A percentile compares a stretch with the other conserved stretches of the same genome.
Conservation (phyloP, 495 filamentous ascomycete species). For the Aspergillus baeticus region DNA sequence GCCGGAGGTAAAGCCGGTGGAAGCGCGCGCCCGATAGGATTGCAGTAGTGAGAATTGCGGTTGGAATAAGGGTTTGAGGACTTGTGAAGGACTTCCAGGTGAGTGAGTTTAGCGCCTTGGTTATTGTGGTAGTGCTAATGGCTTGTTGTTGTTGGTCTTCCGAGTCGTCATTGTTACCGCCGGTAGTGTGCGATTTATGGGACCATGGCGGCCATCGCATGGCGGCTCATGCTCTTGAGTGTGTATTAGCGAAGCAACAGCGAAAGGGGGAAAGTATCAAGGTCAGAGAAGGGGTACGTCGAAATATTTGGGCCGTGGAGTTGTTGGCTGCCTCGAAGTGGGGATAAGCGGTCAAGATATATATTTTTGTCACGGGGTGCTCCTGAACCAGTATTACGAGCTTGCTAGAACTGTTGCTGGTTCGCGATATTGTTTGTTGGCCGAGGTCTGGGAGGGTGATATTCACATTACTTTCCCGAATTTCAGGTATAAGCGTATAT, state of each 20-base stretch:
- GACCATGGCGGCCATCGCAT: constrained; percentile 58
- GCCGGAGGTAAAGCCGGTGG: constrained; percentile 65
- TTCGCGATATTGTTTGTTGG: no score
- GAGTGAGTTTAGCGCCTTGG: constrained; percentile 19
- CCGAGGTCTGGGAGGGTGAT: no score
- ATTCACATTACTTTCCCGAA: no score
- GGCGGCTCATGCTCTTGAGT: constrained; percentile 33
- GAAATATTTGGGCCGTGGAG: background rate
- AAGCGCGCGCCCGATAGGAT: constrained; percentile 59
- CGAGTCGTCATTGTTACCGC: constrained; percentile 17
- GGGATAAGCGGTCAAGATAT: constrained; percentile 10
- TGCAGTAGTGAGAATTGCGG: constrained; percentile 65
- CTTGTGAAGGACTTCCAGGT: constrained; percentile 70
- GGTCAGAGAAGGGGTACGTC: background rate
- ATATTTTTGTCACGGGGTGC: constrained; percentile 4
- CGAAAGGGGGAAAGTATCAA: background rate
- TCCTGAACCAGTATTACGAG: no score
- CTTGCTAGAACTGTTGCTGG: no score
- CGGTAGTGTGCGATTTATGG: constrained; percentile 27
- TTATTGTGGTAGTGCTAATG: constrained; percentile 16
- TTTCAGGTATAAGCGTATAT: no score
- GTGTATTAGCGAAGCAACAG: background rate
- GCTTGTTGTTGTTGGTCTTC: constrained; percentile 12
- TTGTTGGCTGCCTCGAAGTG: background rate
- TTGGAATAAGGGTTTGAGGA: constrained; percentile 63